Base-by-base conservation (phyloP, 495 filamentous ascomycete genomes). In the Cercophora newfieldiana region DNA sequence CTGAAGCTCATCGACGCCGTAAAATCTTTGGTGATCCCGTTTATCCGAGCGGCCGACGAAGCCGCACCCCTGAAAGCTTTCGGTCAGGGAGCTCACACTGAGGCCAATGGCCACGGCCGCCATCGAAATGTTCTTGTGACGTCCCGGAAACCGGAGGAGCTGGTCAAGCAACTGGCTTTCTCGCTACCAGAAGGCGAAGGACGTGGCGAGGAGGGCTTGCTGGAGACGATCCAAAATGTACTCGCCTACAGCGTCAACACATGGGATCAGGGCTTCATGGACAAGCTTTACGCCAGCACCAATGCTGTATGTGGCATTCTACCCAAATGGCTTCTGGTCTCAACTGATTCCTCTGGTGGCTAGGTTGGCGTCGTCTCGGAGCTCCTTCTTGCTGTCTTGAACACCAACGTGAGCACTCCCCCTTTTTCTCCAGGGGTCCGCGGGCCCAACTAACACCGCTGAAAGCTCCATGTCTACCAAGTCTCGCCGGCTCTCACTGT, bases 211-310 rank as follows among this genome's bases (percentile, higher is more conserved):
- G 86, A 90, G 16, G 93, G 92, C 0, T 74, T 97, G 58, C 75
- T 94, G 22, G 74, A 85, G 24, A 78, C 85, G 2, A 81, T 94
- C 28, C 78, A 86, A 66, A 83, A 87, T 68, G 80, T 96, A 31
- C 81, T 97, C 59, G 81, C 85, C 59, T 91, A 95, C 79, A 90
- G 87, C 56, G 94, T 97, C 70, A 98, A 98, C 77, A 97, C 94
- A 31, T 98, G 94, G 94, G 90, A 94, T 75, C 92, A 94, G 72
- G 95, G 94, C 7, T 97, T 99, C 78, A 77, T 97, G 74, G 92
- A 97, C 77, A 96, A 97, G 80, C 80, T 97, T 31, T 97, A 97
- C 76, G 89, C 89, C 22, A 89, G 87, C 58, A 95, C 91, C 26
- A 93, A 95, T 77, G 88, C 93, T 18, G 91, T 89, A 68, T 44